Evolutionary conservation across 768 basidiomycete genomes (phyloP).

Genomic region (Amanita polypyramis): DNA sequence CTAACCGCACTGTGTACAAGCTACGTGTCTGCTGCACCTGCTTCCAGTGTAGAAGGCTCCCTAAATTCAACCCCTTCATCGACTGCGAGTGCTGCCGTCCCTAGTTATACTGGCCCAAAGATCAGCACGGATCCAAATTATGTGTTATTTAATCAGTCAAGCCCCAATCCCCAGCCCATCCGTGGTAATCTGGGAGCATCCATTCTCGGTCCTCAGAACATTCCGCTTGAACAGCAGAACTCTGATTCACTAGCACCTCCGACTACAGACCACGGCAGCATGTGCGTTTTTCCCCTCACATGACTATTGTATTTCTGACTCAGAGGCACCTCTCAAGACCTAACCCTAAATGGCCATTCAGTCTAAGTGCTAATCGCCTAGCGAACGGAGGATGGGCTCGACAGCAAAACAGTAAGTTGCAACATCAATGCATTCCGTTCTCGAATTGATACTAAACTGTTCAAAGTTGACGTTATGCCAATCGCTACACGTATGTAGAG

Average conservation of each 20-base stretch:
- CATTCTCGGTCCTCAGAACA: constrained; percentile 32
- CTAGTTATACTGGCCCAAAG: constrained; percentile 16
- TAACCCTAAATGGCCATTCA: constrained; percentile 50
- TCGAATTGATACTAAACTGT: background rate
- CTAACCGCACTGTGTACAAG: too few relatives aligned
- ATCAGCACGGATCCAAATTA: constrained; percentile 33
- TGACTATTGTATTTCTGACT: background rate
- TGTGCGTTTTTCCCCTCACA: constrained; percentile 21
- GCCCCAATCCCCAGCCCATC: constrained; percentile 21
- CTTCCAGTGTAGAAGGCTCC: too few relatives aligned
- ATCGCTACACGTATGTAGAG: constrained; percentile 30
- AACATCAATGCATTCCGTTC: background rate
- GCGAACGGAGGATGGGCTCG: constrained; percentile 52
- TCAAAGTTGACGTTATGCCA: constrained; percentile 34
- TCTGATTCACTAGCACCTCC: constrained; percentile 34
- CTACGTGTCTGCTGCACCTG: too few relatives aligned
- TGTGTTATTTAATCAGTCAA: constrained; percentile 23
- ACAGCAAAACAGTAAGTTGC: constrained; percentile 36
- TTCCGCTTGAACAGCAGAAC: constrained; percentile 31
- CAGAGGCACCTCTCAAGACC: constrained; percentile 16
- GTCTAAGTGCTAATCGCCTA: constrained; percentile 44
- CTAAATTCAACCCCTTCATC: background rate
- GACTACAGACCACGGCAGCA: constrained; percentile 30
- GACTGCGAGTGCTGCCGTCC: background rate
- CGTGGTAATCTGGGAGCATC: constrained; percentile 29